Percentiles rank a stretch among this genome's conserved stretches.
phyloP scores from a whole-genome alignment of 306 rosid genomes.

The Echinosophora koreensis region DNA sequence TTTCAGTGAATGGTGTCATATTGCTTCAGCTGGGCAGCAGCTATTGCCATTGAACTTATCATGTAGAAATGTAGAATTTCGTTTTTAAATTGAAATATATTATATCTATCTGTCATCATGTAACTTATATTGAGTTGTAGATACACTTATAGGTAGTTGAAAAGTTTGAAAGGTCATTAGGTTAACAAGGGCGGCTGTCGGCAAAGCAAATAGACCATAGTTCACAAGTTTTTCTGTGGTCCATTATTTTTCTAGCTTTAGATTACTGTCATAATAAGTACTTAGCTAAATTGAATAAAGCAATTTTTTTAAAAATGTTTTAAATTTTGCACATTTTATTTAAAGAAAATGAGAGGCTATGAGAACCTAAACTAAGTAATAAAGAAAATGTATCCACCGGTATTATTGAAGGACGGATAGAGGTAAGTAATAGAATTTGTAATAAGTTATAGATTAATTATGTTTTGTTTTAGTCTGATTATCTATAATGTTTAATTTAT shows the following conservation, averaged over 20 bases:
- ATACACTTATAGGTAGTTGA: background rate
- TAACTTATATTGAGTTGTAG: constrained; percentile 2
- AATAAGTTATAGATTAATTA: no score
- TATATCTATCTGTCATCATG: background rate
- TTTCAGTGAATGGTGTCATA: no score
- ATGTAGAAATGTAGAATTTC: background rate
- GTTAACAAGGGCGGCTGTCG: background rate
- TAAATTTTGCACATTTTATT: background rate
- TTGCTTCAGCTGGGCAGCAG: no score
- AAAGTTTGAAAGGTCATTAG: background rate
- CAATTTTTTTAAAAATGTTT: background rate
- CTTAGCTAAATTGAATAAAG: background rate
- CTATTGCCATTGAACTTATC: background rate
- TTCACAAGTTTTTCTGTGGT: background rate
- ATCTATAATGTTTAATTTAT: no score
- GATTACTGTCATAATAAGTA: background rate
- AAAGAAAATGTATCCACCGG: no score
- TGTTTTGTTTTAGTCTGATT: no score
- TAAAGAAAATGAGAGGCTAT: background rate
- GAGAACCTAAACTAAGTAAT: no score
- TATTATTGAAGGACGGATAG: no score
- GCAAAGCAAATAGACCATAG: background rate
- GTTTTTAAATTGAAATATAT: constrained; percentile 5
- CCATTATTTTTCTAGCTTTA: background rate
- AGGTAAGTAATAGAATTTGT: no score